Evolutionary conservation across 257 asterid species (phyloP).

Genomic region (Solanum peruvianum): DNA sequence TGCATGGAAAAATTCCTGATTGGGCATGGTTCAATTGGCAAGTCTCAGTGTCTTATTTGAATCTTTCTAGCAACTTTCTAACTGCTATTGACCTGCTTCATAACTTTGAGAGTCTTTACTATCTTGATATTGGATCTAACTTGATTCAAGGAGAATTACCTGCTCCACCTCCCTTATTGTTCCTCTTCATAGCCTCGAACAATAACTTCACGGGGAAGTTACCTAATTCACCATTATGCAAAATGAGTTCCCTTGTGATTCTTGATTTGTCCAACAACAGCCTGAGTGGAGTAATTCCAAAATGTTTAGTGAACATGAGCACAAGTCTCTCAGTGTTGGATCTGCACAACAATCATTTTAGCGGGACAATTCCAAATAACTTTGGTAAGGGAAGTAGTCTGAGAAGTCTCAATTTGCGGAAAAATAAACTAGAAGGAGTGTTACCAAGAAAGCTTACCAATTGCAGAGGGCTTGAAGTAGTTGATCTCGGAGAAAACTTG

Average conservation of each 20-base stretch:
- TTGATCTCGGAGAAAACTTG: conserved; percentile 14
- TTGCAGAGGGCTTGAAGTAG: conserved; percentile 13
- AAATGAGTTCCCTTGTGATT: neutral
- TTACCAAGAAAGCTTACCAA: conserved; percentile 8
- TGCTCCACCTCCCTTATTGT: neutral
- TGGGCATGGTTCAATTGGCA: neutral
- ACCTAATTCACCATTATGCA: neutral
- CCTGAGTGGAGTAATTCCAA: neutral
- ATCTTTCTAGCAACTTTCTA: conserved; percentile 4
- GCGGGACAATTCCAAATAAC: conserved; percentile 1
- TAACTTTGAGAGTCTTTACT: neutral
- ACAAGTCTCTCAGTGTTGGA: conserved; percentile 3
- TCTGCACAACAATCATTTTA: neutral
- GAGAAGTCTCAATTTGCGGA: conserved; percentile 4
- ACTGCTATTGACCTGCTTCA: neutral
- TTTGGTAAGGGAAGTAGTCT: conserved; percentile 6
- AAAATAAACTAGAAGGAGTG: conserved; percentile 14
- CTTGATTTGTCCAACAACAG: neutral
- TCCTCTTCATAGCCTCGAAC: neutral
- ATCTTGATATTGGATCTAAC: conserved; percentile 1
- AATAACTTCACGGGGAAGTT: conserved; percentile 4
- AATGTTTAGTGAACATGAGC: neutral
- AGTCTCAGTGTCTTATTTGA: neutral
- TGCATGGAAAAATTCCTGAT: neutral
- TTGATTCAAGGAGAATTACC: neutral